Evolutionary conservation across 176 grass and related monocot genomes (phyloP).

Genomic region (Hordeum vulgare): MorexV3_pseudomolecules_assembly NC_058519.1:323243397-323243896

Average conservation of each 20-base stretch:
- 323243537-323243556: neutral
- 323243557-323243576: neutral
- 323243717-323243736: too few species aligned
- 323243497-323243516: neutral
- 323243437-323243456: neutral
- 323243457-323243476: neutral
- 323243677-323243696: neutral
- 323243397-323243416: neutral
- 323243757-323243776: too few species aligned
- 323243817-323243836: too few species aligned
- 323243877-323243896: too few species aligned
- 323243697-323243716: neutral
- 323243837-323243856: too few species aligned
- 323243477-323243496: neutral
- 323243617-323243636: neutral
- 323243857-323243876: too few species aligned
- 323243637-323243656: conserved; percentile 2
- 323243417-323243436: neutral
- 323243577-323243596: neutral
- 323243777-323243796: too few species aligned
- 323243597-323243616: neutral
- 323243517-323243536: neutral
- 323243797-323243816: too few species aligned
- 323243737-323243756: too few species aligned
- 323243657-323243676: neutral